Evolutionary conservation across 495 filamentous ascomycete species (phyloP).

Genomic region (Filosporella fistucella): DNA sequence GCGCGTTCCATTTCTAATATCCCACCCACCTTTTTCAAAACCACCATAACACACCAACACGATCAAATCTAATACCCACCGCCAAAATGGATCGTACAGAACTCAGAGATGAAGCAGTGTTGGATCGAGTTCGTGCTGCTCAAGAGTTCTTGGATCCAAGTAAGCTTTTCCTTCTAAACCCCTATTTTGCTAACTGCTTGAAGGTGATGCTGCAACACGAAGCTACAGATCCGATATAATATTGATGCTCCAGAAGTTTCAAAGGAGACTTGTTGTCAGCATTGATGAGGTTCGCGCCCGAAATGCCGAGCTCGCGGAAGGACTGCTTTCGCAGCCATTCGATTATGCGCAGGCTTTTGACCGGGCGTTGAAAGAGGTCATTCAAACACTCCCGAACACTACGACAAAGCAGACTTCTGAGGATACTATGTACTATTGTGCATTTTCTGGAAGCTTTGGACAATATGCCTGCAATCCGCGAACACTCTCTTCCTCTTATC

Average conservation of each 20-base stretch:
- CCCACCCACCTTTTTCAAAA: too few species aligned
- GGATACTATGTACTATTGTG: slow-evolving; percentile 80
- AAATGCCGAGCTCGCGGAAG: slow-evolving; percentile 84
- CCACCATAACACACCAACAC: not conserved
- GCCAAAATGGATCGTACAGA: slow-evolving; percentile 63
- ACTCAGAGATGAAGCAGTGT: slow-evolving; percentile 76
- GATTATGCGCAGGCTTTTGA: slow-evolving; percentile 86
- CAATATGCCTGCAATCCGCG: slow-evolving; percentile 92
- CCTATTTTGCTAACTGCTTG: slow-evolving; percentile 9
- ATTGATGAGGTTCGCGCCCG: slow-evolving; percentile 92
- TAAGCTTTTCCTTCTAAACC: slow-evolving; percentile 29
- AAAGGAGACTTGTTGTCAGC: slow-evolving; percentile 76
- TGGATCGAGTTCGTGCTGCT: slow-evolving; percentile 74
- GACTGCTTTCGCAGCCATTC: slow-evolving; percentile 81
- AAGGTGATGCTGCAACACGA: slow-evolving; percentile 48
- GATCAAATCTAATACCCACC: not conserved
- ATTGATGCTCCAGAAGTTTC: slow-evolving; percentile 85
- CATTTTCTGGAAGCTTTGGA: slow-evolving; percentile 91
- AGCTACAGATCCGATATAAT: slow-evolving; percentile 86
- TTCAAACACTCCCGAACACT: slow-evolving; percentile 66
- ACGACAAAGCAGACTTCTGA: slow-evolving; percentile 43
- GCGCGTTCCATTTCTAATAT: too few species aligned
- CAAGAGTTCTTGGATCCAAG: slow-evolving; percentile 84
- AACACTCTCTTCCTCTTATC: slow-evolving; percentile 78
- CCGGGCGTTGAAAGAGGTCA: slow-evolving; percentile 79